Percentiles rank a stretch among this genome's conserved stretches.
Evolutionary conservation across 2,329 filamentous ascomycete species (phyloP).

Genomic region (Penicillium sp.): DNA sequence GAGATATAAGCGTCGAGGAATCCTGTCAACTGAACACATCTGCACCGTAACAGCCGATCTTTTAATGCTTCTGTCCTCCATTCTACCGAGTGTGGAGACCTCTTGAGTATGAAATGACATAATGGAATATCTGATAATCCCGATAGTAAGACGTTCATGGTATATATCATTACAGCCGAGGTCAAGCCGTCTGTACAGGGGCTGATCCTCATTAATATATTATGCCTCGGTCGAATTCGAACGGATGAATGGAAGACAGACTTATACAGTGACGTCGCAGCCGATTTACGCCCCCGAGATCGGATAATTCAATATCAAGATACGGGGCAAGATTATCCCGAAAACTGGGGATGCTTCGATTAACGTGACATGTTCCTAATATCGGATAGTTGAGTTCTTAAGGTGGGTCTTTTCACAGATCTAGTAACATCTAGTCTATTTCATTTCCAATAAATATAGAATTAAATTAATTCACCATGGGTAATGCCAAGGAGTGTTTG

Average conservation of each 20-base stretch:
- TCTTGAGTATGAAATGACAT: neutral
- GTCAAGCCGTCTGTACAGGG: neutral
- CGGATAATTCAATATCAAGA: slow-evolving; percentile 1
- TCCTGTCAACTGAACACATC: too few species aligned
- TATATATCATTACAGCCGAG: neutral
- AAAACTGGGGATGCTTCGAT: neutral
- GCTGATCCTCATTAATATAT: neutral
- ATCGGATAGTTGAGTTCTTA: too few species aligned
- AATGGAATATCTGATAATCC: neutral
- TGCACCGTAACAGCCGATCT: too few species aligned
- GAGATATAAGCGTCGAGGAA: too few species aligned
- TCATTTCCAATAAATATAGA: too few species aligned
- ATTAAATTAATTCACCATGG: too few species aligned
- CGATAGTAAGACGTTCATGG: neutral
- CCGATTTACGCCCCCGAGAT: slow-evolving; percentile 23
- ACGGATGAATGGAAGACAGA: neutral
- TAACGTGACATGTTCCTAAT: neutral
- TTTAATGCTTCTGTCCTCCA: neutral
- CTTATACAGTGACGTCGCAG: neutral
- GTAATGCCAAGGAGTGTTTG: neutral
- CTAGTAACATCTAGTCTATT: too few species aligned
- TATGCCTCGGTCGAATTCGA: neutral
- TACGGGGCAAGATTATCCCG: neutral
- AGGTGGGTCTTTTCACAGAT: too few species aligned
- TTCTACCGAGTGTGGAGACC: neutral